Evolutionary conservation across 495 filamentous ascomycete species (phyloP), one percentile per base, ranked within the genome.

Genomic region (Xylaria longipes): DNA sequence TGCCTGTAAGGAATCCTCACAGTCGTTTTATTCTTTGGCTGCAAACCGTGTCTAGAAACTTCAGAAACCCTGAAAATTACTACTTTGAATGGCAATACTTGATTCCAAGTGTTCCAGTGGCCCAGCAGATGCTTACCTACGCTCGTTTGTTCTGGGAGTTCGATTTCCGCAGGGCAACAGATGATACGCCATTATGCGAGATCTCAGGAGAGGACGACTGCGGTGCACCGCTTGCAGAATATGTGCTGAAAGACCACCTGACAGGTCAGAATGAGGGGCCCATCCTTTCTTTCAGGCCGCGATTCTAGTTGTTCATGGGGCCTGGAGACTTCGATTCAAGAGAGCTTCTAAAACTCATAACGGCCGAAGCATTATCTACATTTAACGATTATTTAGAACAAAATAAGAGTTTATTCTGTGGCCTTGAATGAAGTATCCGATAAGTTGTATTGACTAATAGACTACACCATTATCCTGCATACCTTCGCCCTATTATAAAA

Each of bases 141-240:
- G 48, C 48, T n/a, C 48, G 48, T 12, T 52, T 52, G n/a, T 11
- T 52, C n/a, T 52, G 48, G 48, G 48, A 52, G 22, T 52, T 52
- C 9, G 48, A 52, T n/a, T 52, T 52, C 22, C 20, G 20, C n/a
- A 52, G 20, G 48, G 48, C 41, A 4, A 15, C 5, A 5, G 15
- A 45, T 17, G 41, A 45, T 17, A 17, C 15, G 41, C 41, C 15
- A 20, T 3, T 15, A 17, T 45, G 41, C 41, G 2, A 17, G 41
- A 45, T 17, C 41, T 17, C 15, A 20, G 41, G 14, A 45, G 41
- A 20, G 41, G 15, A 20, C 2, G 15, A 45, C 5, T 14, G 5
- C 1, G 15, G 17, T 0, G 15, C 5, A 15, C 41, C 41, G 41
- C 15, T 45, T 4, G 17, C 41, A 5, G 41, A 45, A 45, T 45